A percentile compares a stretch with the other conserved stretches of the same genome.
phyloP scores from a whole-genome alignment of 2,329 filamentous ascomycete genomes.

The Fusarium sp. region DNA sequence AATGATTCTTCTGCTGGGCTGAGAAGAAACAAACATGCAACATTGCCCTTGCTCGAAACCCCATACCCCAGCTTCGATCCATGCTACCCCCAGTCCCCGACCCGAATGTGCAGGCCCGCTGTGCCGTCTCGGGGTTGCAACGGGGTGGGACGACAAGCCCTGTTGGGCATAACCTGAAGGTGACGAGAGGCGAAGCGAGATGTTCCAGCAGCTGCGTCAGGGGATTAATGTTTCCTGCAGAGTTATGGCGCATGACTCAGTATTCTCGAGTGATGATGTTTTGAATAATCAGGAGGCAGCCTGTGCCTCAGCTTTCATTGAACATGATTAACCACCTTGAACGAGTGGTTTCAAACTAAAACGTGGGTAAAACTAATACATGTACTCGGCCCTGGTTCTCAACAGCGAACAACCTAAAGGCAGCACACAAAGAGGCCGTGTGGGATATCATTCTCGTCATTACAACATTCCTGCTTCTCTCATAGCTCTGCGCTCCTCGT shows the following conservation, averaged over 20 bases:
- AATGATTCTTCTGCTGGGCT: not conserved
- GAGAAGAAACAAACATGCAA: constrained; percentile 3
- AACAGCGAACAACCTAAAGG: not conserved
- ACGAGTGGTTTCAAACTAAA: not conserved
- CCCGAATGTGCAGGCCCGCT: not conserved
- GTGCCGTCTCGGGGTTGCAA: not conserved
- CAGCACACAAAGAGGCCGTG: constrained; percentile 8
- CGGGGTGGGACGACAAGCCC: not conserved
- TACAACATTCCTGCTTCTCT: constrained; percentile 2
- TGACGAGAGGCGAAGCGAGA: not conserved
- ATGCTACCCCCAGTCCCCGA: not conserved
- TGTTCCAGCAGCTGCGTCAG: not conserved
- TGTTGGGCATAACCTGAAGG: not conserved
- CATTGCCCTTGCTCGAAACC: not conserved
- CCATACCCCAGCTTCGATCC: not conserved
- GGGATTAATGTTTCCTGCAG: not conserved
- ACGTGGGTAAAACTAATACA: not conserved
- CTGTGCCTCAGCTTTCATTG: constrained; percentile 4
- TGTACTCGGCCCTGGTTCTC: not conserved
- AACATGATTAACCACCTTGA: not conserved
- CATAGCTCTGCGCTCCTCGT: not conserved
- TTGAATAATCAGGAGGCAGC: not conserved
- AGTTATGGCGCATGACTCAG: not conserved
- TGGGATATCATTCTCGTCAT: constrained; percentile 35
- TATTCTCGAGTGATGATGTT: not conserved